phyloP scores from a whole-genome alignment of 139 green algal genomes.

The Micromonas pusilla region DNA sequence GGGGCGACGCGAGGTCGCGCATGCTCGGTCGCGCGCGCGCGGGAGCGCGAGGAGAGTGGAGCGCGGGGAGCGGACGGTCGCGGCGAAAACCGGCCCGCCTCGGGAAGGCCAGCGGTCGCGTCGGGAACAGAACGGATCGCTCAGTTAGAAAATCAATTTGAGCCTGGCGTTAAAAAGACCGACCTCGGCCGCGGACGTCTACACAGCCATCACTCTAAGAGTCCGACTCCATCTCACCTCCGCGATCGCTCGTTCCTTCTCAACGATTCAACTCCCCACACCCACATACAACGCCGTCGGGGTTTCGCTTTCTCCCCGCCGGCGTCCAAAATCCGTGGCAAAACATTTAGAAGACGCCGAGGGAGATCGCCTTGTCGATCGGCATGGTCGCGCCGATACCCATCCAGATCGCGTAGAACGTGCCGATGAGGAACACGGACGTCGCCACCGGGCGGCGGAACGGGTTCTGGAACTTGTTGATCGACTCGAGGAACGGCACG shows the following conservation, averaged over 20 bases:
- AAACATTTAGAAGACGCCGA: conserved; percentile 21
- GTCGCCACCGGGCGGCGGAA: conserved; percentile 17
- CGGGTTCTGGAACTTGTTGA: conserved; percentile 28
- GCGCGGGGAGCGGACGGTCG: too few relatives aligned
- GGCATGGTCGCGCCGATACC: conserved; percentile 16
- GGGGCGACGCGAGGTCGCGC: not conserved
- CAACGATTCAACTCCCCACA: not conserved
- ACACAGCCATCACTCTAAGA: too few relatives aligned
- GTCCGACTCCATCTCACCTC: too few relatives aligned
- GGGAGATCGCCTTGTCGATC: conserved; percentile 23
- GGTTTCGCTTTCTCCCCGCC: not conserved
- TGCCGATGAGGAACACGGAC: conserved; percentile 17
- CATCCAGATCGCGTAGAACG: conserved; percentile 24
- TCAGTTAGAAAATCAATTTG: not conserved
- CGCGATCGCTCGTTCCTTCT: not conserved
- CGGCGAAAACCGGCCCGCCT: too few relatives aligned
- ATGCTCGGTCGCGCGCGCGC: not conserved
- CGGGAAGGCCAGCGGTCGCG: too few relatives aligned
- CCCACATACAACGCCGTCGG: not conserved
- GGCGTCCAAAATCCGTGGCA: not conserved
- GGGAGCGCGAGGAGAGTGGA: not conserved
- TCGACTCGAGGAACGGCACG: conserved; percentile 18
- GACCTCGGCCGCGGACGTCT: too few relatives aligned
- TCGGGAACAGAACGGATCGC: too few relatives aligned
- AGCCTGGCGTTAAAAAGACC: not conserved